Evolutionary conservation across 345 rosid species (phyloP), one percentile per base, ranked within the genome.

Genomic region (Gynandropsis gynandra): DNA sequence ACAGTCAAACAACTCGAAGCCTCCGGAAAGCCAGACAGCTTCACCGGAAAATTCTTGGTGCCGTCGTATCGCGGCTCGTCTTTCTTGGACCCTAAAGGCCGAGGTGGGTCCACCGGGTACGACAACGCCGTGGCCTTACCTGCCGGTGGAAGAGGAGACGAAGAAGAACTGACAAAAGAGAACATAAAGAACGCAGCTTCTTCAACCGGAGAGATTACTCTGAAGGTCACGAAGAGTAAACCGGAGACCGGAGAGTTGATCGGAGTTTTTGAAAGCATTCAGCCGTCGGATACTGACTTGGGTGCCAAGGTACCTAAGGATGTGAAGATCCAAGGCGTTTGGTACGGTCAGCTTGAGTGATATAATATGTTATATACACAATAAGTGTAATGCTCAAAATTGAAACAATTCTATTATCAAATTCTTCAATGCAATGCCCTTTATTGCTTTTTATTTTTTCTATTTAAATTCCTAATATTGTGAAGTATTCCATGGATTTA

Each of bases 11-110:
- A 89, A 55, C 51, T 89, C 27, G 89, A 80, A 9, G 97, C 97
- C 36, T 69, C 94, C 3, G 97, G 97, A 14, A 89, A 86, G 64
- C 92, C 96, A 0, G 85, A 86, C 0, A 74, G 41, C 71, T 86
- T 89, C 44, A 15, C 80, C 0, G 97, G 97, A 40, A 77, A 80
- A 40, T 89, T 75, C 59, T 70, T 86, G 1, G 96, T 89, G 13
- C 96, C 96, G 5, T 81, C 90, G 2, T 86, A 89, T 80, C 86
- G 87, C n/a, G 97, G 96, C 16, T 72, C 97, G 0, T 86, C 97
- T 4, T 89, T 89, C 70, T 76, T 89, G 80, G 97, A 89, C 92
- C 97, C 97, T 2, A 89, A 86, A 75, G 97, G 96, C 14, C 72
- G 96, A 36, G 94, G 96, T 56, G 94, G 97, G 0, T 89, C 96